phyloP scores from a whole-genome alignment of 306 rosid species.

The Malus sylvestris region DNA sequence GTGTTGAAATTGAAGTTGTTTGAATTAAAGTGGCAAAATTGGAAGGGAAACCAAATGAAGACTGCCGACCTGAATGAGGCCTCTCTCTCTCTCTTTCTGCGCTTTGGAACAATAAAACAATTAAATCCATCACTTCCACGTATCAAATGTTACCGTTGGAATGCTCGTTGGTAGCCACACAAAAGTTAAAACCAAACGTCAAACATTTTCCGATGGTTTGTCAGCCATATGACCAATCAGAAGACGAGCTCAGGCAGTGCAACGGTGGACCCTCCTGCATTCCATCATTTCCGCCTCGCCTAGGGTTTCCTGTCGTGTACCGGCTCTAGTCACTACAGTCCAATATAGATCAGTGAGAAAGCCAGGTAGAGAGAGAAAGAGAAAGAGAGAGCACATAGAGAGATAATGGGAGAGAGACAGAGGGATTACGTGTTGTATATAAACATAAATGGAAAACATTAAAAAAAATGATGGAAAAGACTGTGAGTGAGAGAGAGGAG shows the following conservation, averaged over 20 bases:
- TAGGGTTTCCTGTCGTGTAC: background rate
- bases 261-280: background rate
- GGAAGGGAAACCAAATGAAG: background rate
- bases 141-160: background rate
- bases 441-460: background rate
- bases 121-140: background rate
- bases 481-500: background rate
- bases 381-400: background rate
- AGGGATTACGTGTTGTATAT: background rate
- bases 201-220: background rate
- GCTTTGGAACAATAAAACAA: background rate
- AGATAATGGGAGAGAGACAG: background rate
- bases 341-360: background rate
- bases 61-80: constrained; percentile 10
- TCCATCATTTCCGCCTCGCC: background rate
- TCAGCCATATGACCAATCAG: background rate
- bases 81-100: background rate
- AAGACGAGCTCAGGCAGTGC: background rate
- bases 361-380: constrained; percentile 8
- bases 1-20: background rate
- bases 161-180: background rate
- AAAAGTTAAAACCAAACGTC: background rate
- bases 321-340: constrained; percentile 8
- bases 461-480: background rate
- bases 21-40: background rate